Conservation (phyloP, 441 rosid species). For the Populus hybrid region DNA sequence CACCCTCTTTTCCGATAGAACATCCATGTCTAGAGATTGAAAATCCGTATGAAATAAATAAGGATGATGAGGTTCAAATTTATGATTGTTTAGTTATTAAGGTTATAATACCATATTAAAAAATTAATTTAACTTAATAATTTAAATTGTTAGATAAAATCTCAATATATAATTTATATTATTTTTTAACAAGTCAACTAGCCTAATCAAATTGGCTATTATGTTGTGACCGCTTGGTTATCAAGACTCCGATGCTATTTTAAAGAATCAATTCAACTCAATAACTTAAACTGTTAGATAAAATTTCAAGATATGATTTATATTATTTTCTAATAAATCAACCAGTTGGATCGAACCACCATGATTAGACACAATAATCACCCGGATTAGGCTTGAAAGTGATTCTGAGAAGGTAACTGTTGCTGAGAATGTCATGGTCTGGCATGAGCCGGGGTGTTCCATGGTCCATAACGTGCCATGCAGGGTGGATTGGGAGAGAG, state of each 20-base stretch:
- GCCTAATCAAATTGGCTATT: not conserved
- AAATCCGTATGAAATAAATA: no score
- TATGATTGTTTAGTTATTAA: rapidly evolving
- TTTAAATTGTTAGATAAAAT: rapidly evolving
- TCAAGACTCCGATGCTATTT: rapidly evolving
- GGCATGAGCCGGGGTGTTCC: not conserved
- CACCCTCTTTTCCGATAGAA: not conserved
- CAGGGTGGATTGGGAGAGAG: not conserved
- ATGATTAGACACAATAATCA: constrained; percentile 19
- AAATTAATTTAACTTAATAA: rapidly evolving
- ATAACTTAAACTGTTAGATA: no score
- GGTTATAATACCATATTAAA: rapidly evolving
- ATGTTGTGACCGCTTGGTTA: no score
- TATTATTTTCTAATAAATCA: no score
- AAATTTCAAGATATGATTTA: no score
- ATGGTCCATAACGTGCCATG: constrained; percentile 22
- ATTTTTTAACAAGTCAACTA: not conserved
- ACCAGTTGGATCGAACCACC: not conserved
- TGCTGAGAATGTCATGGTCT: not conserved
- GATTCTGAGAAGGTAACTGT: not conserved
- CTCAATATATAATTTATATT: no score
- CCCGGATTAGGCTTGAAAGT: constrained; percentile 4
- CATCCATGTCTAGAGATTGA: not conserved
- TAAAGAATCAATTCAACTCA: rapidly evolving
- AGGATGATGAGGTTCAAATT: rapidly evolving